Percentiles rank a stretch among this genome's conserved stretches.
phyloP scores from a whole-genome alignment of 139 green algal genomes.

The Chlamydomonas urium region DNA sequence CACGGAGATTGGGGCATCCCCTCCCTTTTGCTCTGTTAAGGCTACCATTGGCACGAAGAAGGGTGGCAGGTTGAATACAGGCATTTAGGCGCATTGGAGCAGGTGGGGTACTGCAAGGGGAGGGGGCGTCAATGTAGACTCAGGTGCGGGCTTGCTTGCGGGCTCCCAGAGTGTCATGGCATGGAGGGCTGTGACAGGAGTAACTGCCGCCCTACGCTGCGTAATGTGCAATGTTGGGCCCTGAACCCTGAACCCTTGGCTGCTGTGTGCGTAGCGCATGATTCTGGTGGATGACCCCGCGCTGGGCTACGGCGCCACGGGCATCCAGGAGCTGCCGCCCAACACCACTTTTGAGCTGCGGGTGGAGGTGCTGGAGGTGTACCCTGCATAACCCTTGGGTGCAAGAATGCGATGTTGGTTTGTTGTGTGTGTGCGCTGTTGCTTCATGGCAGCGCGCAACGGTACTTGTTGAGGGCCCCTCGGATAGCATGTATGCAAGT shows the following conservation, averaged over 20 bases:
- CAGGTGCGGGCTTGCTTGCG: neutral
- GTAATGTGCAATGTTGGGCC: neutral
- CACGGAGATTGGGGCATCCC: neutral
- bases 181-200: too few relatives aligned
- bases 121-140: neutral
- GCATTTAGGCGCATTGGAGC: neutral
- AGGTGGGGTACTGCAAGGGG: neutral
- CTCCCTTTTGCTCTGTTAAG: too few relatives aligned
- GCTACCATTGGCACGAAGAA: too few relatives aligned
- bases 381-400: neutral
- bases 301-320: slow-evolving; percentile 61
- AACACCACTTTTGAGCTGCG: slow-evolving; percentile 51
- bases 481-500: too few relatives aligned
- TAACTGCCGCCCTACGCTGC: too few relatives aligned
- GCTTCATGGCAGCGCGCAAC: neutral
- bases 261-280: slow-evolving; percentile 28
- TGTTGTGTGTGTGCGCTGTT: too few relatives aligned
- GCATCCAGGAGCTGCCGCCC: slow-evolving; percentile 62
- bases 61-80: neutral
- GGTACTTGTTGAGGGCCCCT: too few relatives aligned
- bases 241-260: neutral
- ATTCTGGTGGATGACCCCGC: slow-evolving; percentile 53
- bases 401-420: too few relatives aligned
- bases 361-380: slow-evolving; percentile 52
- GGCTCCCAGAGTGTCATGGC: neutral